Base-by-base conservation (phyloP, 2,329 filamentous ascomycete genomes). In the Aphanocladium album region DNA sequence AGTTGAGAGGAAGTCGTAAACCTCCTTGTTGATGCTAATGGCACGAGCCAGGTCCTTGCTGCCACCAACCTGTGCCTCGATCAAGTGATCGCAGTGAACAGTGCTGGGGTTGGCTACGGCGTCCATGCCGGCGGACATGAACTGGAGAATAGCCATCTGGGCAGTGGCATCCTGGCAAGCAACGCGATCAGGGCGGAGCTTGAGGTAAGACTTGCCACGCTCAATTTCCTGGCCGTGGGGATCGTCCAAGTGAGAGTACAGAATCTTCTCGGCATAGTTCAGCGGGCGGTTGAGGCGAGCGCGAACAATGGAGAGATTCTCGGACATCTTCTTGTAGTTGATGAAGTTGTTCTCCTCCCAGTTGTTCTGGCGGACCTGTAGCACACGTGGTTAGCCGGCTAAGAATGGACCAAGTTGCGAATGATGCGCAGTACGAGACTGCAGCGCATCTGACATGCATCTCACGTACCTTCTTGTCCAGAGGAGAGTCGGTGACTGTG, bases 251-350 rank as follows among this genome's bases (percentile, higher is more conserved):
- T 99, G 95, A 64, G 93, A 98, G 85, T 99, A 99, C 70, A 98
- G 85, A 72, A 99, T 93, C 87, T 99, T 99, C 86, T 99, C 95
- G 75, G 92, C 91, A 76, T 89, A 96, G 70, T 92, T 95, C 71
- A 99, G 86, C 68, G 95, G 95, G 70, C 91, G 89, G 82, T 96
- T 96, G 68, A 99, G 85, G 72, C 95, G 89, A 71, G 82, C 77
- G 73, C 95, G 90, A 69, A 99, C 95, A 76, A 99, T 87, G 71
- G 87, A 82, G 63, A 99, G 86, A 85, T 96, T 98, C 83, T 98
- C 93, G 70, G 90, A 92, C 92, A 98, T 97, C 86, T 97, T 97
- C 86, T 91, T 92, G 78, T 99, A 99, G 85, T 97, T 96, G 84
- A 98, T 96, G 84, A 91, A 97, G 85, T 96, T 95, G 78, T 85